Evolutionary conservation across 805 yeast species (phyloP), one percentile per base, ranked within the genome.

Genomic region (Zygosaccharomyces kombuchaensis): DNA sequence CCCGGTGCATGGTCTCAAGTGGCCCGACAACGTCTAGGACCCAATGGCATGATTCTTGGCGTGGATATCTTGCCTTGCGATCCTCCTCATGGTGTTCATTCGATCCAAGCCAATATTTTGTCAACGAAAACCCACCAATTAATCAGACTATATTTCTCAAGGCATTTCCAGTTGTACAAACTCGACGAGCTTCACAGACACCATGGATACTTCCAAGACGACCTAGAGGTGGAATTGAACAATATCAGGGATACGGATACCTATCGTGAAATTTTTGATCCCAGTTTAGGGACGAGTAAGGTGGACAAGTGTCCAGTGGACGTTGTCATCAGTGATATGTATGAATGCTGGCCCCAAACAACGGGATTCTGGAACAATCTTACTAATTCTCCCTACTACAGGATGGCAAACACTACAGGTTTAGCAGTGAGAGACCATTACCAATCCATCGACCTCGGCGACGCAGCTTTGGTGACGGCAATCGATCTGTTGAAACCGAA

Each of bases 1-100:
- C 96, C 96, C 0, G 96, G 96, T 0, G 89, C 96, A 2, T 88
- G 96, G 96, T 78, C 91, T 7, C 96, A 88, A 60, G 90, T 87
- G 1, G 90, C 91, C 0, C 67, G 76, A 7, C 77, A 77, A 43
- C 63, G 76, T 45, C 73, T 80, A 1, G 58, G 63, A 14, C 73
- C 74, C 1, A 59, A 67, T 1, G 83, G 88, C 0, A 68, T 73
- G 16, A 78, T 88, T 3, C 60, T 88, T 9, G 96, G 96, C 4
- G 86, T 89, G 9, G 96, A 93, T 66, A 72, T 93, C 27, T 71
- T 91, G 16, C 84, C 87, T 6, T 77, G 82, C 43, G 73, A 75
- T 13, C 96, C 97, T 0, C 96, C 96, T 0, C 57, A 60, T 3
- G 96, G 97, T 1, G 87, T 84, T 0, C 76, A 84, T 7, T 69